A percentile compares a stretch with the other conserved stretches of the same genome.
These are phyloP conservation scores for Pyrenophora seminiperda DNA, from an alignment of 2,329 filamentous ascomycete species.

Conservation along the genomic window DNA sequence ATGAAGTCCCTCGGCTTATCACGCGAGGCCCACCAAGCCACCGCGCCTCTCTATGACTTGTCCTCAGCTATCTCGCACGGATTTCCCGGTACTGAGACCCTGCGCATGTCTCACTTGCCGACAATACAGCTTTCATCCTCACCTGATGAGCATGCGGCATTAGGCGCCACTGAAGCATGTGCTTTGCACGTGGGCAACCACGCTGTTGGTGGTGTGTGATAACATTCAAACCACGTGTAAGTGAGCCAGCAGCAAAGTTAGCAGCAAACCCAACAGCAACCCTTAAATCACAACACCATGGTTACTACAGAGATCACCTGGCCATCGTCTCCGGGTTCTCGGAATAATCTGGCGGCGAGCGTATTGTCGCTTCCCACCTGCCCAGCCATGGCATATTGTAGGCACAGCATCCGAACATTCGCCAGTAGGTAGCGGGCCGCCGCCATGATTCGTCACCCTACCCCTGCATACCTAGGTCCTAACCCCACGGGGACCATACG, in stretches of 20 bases:
- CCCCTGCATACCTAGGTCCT: too few species aligned
- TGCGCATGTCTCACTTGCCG: neutral
- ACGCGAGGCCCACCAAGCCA: slow-evolving; percentile 5
- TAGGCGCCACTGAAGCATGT: neutral
- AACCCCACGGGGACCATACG: neutral
- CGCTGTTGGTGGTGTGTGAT: too few species aligned
- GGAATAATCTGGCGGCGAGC: too few species aligned
- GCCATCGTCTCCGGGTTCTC: too few species aligned
- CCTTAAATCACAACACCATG: too few species aligned
- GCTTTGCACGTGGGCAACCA: neutral
- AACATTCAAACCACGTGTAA: too few species aligned
- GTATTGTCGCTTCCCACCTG: neutral
- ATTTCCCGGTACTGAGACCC: neutral
- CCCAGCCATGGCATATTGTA: neutral
- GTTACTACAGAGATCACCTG: too few species aligned
- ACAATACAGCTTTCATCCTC: neutral
- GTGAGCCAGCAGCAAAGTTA: too few species aligned
- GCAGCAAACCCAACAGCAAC: too few species aligned
- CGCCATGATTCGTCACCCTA: neutral
- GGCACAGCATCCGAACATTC: neutral
- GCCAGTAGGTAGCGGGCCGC: neutral
- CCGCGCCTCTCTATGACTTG: neutral
- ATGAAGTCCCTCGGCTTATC: slow-evolving; percentile 6
- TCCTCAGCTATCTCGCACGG: slow-evolving; percentile 2
- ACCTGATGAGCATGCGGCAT: neutral